These are phyloP conservation scores for Leptomonas pyrrhocoris DNA, from an alignment of 208 protist species.

Conservation along the genomic window DNA sequence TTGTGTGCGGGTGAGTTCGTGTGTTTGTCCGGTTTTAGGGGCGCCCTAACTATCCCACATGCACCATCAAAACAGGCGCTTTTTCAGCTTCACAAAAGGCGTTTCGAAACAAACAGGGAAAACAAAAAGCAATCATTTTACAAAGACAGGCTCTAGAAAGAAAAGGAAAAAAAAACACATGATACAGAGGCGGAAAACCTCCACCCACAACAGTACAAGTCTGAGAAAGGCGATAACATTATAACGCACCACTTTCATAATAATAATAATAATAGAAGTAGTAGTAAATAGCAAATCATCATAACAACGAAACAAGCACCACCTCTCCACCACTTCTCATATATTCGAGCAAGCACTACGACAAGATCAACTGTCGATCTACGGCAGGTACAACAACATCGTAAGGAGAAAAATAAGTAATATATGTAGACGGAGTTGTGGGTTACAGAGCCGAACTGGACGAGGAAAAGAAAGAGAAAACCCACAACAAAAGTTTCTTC, in stretches of 20 bases:
- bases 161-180: slow-evolving; percentile 2
- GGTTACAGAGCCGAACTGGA: slow-evolving; percentile 6
- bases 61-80: no score
- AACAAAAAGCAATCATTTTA: no score
- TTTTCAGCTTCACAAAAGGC: neutral
- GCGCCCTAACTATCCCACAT: no score
- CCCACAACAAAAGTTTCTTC: neutral
- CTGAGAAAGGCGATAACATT: no score
- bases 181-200: no score
- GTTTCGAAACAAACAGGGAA: neutral
- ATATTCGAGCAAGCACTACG: neutral
- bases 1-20: no score
- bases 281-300: neutral
- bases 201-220: neutral
- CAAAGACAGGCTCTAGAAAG: no score
- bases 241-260: neutral
- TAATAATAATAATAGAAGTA: slow-evolving; percentile 4
- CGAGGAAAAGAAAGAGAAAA: slow-evolving; percentile 25
- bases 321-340: neutral
- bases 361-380: slow-evolving; percentile 5
- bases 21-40: no score
- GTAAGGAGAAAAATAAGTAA: slow-evolving; percentile 7
- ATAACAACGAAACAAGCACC: neutral
- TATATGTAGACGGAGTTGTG: neutral
- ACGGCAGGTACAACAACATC: neutral